Conservation (phyloP, 768 basidiomycete genomes). For the Hericium erinaceus region DNA sequence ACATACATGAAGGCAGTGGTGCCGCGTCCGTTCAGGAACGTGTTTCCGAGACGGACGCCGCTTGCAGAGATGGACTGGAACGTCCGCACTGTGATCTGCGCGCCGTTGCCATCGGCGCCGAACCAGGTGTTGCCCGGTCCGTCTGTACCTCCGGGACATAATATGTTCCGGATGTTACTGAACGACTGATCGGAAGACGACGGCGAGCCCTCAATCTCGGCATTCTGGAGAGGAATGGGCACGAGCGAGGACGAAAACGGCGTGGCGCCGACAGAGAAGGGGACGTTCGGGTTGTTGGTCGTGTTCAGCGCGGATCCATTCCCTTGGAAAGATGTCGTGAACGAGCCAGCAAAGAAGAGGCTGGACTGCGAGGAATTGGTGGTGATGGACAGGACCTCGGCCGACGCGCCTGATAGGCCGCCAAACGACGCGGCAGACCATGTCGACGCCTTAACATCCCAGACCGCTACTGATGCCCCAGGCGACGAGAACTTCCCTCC, state of each 20-base stretch:
- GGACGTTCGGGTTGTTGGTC: constrained; percentile 79
- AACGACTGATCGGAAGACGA: constrained; percentile 54
- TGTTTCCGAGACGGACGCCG: constrained; percentile 88
- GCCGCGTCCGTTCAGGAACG: constrained; percentile 69
- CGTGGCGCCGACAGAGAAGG: constrained; percentile 71
- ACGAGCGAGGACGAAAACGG: constrained; percentile 88
- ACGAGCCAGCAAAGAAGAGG: constrained; percentile 84
- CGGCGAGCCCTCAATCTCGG: constrained; percentile 50
- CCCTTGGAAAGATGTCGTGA: constrained; percentile 64
- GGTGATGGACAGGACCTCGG: constrained; percentile 67
- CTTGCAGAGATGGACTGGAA: constrained; percentile 64
- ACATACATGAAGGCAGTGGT: constrained; percentile 84
- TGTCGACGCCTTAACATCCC: constrained; percentile 47
- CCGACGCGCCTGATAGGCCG: constrained; percentile 65
- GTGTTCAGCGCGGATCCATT: constrained; percentile 42
- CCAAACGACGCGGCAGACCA: constrained; percentile 80
- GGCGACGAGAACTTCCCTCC: constrained; percentile 71
- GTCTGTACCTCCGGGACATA: constrained; percentile 82
- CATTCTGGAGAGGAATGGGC: constrained; percentile 57
- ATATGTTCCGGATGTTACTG: constrained; percentile 53
- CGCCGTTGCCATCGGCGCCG: constrained; percentile 56
- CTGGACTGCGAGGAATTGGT: constrained; percentile 61
- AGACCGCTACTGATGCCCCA: constrained; percentile 59
- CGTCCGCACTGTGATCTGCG: constrained; percentile 70
- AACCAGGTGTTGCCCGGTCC: constrained; percentile 83